phyloP scores from a whole-genome alignment of 805 yeast genomes.

The Candida cerambycidarum region DNA sequence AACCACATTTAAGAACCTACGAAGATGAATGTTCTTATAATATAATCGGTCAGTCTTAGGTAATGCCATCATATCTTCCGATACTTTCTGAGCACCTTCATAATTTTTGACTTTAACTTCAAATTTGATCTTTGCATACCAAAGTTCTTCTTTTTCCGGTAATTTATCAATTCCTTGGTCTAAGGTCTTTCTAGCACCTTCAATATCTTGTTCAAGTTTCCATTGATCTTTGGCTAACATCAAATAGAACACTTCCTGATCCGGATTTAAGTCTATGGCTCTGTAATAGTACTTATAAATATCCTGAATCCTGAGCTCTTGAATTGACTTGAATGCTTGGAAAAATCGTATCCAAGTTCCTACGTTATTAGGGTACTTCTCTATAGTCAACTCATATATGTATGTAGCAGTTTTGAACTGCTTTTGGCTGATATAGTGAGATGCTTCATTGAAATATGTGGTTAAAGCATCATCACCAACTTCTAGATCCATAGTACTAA shows the following conservation, averaged over 20 bases:
- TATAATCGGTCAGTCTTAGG: constrained; percentile 38
- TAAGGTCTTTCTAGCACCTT: constrained; percentile 55
- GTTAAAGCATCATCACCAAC: constrained; percentile 12
- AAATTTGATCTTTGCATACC: constrained; percentile 73
- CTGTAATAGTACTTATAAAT: constrained; percentile 46
- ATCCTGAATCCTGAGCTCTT: constrained; percentile 11
- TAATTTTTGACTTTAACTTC: constrained; percentile 48
- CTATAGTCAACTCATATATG: constrained; percentile 47
- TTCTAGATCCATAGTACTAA: constrained; percentile 34
- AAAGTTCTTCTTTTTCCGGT: constrained; percentile 53
- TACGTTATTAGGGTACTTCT: constrained; percentile 45
- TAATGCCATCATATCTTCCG: constrained; percentile 22
- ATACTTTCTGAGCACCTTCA: constrained; percentile 34
- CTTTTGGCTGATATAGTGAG: constrained; percentile 20
- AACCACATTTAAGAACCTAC: constrained; percentile 15
- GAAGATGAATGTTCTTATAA: constrained; percentile 49
- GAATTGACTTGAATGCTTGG: constrained; percentile 21
- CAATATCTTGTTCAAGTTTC: constrained; percentile 46
- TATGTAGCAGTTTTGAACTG: constrained; percentile 42
- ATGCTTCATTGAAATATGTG: constrained; percentile 11
- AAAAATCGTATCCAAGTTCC: constrained; percentile 52
- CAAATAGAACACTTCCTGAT: constrained; percentile 51
- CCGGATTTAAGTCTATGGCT: constrained; percentile 53
- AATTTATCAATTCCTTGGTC: constrained; percentile 43
- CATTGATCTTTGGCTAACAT: constrained; percentile 75